These are phyloP conservation scores for Boletus rufocinnamomeus DNA, from an alignment of 768 basidiomycete genomes.

Conservation along the genomic window DNA sequence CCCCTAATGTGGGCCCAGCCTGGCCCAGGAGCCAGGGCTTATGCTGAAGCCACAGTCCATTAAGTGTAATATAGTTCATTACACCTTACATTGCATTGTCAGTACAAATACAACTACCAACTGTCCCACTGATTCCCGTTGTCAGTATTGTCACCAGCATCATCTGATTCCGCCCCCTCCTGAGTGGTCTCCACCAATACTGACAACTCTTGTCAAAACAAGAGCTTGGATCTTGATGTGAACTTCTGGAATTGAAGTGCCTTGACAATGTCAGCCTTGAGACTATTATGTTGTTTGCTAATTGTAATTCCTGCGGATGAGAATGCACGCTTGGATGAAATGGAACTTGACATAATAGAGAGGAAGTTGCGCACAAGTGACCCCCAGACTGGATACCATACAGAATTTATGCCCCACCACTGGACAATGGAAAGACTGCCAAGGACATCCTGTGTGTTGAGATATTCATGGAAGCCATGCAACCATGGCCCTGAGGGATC, in stretches of 20 bases:
- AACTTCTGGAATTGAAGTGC: too few species aligned
- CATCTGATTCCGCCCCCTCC: not conserved
- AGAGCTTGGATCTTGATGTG: not conserved
- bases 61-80: not conserved
- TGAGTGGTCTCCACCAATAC: not conserved
- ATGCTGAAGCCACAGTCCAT: too few species aligned
- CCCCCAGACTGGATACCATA: not conserved
- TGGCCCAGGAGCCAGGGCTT: too few species aligned
- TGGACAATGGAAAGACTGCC: not conserved
- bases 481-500: not conserved
- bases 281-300: not conserved
- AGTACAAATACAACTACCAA: not conserved
- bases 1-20: too few species aligned
- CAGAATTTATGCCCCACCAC: not conserved
- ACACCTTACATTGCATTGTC: not conserved
- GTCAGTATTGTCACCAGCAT: not conserved
- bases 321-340: not conserved
- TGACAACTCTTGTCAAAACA: not conserved
- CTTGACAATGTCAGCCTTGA: not conserved
- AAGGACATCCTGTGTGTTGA: not conserved
- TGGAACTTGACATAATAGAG: not conserved
- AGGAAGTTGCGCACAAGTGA: not conserved
- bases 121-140: not conserved
- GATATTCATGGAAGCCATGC: not conserved
- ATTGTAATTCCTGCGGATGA: not conserved